Evolutionary conservation across 805 yeast genomes (phyloP), one percentile per base, ranked within the genome.

Genomic region (Schwanniomyces yamadae): DNA sequence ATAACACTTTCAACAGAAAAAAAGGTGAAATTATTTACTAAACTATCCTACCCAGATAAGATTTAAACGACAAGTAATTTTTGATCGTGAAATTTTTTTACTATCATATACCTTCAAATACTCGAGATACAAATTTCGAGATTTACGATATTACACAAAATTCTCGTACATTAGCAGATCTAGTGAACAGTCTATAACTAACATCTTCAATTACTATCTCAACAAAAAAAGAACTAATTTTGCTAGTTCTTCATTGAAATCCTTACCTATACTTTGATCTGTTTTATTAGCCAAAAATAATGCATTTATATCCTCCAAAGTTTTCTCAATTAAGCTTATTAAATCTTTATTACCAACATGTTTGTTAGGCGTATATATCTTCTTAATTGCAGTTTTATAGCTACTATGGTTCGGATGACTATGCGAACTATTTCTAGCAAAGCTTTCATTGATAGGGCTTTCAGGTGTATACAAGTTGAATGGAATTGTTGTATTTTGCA

Each of bases 371-470:
- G 69, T 52, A 40, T 48, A 66, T 5, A 69, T 49, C 48, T 66
- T 68, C 36, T 52, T 55, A 24, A 65, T 58, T 5, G 59, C 54
- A 4, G 70, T 65, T 34, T 59, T 59, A 47, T 64, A 66, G 19
- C 52, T 44, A 14, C n/a, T 27, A 29, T 45, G 46, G 17, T 41
- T 38, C 18, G 26, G 18, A n/a, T 24, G 15, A 13, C 28, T 16
- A 12, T 24, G 22, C 5, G 43, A 31, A 33, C 33, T 36, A 20
- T 33, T 28, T 14, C 28, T 21, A 15, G 15, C 11, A 12, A 18
- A 28, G 3, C 23, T 16, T 18, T 28, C 31, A 3, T 15, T 16
- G 17, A 19, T 28, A 12, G 31, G 22, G 11, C 23, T 28, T 8
- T 28, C 31, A 15, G 31, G 23, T 6, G 31, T 18, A 28, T 28